Base-by-base conservation (phyloP, 2,329 filamentous ascomycete species). In the Colletotrichum sp. region DNA sequence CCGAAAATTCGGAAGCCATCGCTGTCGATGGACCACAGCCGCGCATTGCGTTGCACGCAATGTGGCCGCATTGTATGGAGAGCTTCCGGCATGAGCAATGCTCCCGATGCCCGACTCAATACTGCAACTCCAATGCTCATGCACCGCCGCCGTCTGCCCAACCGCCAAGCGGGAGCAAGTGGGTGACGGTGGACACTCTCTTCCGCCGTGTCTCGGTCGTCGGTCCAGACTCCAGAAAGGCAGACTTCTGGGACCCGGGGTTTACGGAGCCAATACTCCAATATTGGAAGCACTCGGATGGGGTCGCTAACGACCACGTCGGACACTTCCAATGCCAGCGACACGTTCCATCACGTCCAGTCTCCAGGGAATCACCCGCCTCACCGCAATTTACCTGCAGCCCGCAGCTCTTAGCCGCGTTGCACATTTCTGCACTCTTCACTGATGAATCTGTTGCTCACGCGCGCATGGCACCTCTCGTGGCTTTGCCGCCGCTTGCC, bases 361-460 rank as follows among this genome's bases (percentile, higher is more conserved):
- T 60, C 22, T 63, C 55, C 69, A 75, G 73, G 73, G 63, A 75
- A 36, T 44, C 62, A 32, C 69, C 63, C 69, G 18, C 32, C 69
- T 72, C 73, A 75, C 73, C 74, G 70, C 74, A 76, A 62, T 71
- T 71, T 75, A 69, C 59, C 30, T 76, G 65, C 28, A 55, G 71
- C 28, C 36, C 28, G 65, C 28, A 55, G 71, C 28, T 28, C 28
- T 39, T 30, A 60, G 65, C 57, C 44, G 71, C 48, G 26, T 36
- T 71, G 48, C 72, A 71, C 60, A 72, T 60, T 32, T 72, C 57
- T 68, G 68, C 67, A 67, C 12, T 68, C 57, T 68, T 36, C 71
- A 34, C 44, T 57, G 65, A 15, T 36, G 74, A n/a, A 34, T 75
- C 48, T 34, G 36, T 12, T 64, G 16, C 62, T 68, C 71, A 16